Conservation (phyloP, 2,329 filamentous ascomycete species). For the Curvularia lunata region DNA sequence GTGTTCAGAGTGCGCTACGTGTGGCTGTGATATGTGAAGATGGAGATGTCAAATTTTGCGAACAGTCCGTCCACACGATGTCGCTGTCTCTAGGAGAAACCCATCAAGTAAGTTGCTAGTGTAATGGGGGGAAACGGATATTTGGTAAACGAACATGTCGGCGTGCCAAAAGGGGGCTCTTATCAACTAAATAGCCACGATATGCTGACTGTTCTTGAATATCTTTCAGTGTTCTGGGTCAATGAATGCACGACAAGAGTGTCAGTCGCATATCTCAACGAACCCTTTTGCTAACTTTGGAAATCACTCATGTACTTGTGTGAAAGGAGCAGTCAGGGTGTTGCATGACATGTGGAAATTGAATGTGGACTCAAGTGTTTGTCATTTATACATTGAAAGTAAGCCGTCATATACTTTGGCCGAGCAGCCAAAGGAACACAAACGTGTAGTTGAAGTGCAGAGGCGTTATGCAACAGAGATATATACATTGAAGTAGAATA, state of each 20-base stretch:
- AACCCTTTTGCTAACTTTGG: neutral
- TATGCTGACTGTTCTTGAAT: no score
- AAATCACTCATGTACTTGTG: no score
- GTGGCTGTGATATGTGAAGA: conserved; percentile 23
- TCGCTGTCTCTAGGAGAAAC: neutral
- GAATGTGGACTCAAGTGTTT: neutral
- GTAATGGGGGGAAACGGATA: conserved; percentile 5
- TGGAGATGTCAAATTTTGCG: conserved; percentile 6
- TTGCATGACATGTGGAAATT: neutral
- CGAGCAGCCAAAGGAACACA: neutral
- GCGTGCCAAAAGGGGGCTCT: neutral
- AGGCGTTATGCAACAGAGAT: conserved; percentile 4
- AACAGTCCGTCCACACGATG: conserved; percentile 16
- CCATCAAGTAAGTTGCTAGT: neutral
- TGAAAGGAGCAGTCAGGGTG: neutral
- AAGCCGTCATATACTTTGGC: neutral
- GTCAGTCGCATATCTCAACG: neutral
- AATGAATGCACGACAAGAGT: neutral
- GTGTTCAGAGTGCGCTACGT: neutral
- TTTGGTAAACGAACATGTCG: conserved; percentile 18
- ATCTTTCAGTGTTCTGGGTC: neutral
- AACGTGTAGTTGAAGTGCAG: neutral
- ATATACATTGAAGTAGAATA: conserved; percentile 19
- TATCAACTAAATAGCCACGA: conserved; percentile 1
- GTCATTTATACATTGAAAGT: neutral